Base-by-base conservation (phyloP, 2,329 filamentous ascomycete species). In the Triangularia setosa region DNA sequence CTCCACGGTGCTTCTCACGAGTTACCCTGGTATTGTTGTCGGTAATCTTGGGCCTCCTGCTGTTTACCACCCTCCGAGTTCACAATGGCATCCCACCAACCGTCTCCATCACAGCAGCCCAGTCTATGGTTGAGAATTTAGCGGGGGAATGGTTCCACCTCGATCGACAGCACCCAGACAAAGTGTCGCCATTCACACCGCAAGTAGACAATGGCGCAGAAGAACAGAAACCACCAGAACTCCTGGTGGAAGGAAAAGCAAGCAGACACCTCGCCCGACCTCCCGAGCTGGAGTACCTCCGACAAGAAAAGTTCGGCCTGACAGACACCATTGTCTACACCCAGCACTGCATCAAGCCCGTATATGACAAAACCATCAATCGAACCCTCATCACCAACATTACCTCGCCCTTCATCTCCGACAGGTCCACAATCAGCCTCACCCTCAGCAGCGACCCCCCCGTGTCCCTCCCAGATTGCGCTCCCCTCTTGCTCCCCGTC, bases 401-500 rank as follows among this genome's bases (percentile, higher is more conserved):
- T 61, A 69, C 77, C 7, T 67, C 71, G 8, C 71, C 79, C 1
- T 73, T 83, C 27, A 67, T 82, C 59, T 72, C 72, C 18, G 68
- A 71, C 54, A 69, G 68, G 24, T 68, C 72, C 5, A 69, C 70
- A n/a, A 64, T 79, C 66, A 72, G 77, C 60, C 64, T 79, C n/a
- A 48, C 11, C 40, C 40, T 48, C 40, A 21, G 16, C 33, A 7
- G n/a, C 16, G 6, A 68, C 58, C 67, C 69, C 68, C 64, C 70
- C 18, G 64, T 79, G 71, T 78, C 61, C 66, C 78, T 58, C 67
- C 69, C 68, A 64, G 35, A 60, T 28, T 80, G 69, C 65, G 70
- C 60, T 33, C 77, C 80, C 1, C 73, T 87, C 18, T 70, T 75
- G 0, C 71, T 87, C 6, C 70, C 76, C 3, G 82, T 87, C 0